Evolutionary conservation across 495 filamentous ascomycete genomes (phyloP), one percentile per base, ranked within the genome.

Genomic region (Monascus purpureus): DNA sequence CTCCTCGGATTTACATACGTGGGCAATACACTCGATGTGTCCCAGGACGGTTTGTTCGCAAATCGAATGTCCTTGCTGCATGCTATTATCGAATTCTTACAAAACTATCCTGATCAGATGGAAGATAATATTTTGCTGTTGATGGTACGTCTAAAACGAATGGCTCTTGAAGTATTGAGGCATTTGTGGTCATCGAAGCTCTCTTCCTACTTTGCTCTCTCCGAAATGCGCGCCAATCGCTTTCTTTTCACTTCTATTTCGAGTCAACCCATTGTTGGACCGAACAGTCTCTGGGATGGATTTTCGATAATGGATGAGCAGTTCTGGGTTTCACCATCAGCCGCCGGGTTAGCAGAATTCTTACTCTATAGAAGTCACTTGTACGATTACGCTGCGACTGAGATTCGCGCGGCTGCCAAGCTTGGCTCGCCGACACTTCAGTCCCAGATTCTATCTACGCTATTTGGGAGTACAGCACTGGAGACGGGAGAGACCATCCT

Each of bases 1-100:
- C 56, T 99, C 13, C 77, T 99, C 13, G 90, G 90, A 1, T 95
- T 99, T 48, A 63, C 65, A 18, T 87, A 82, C 43, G 67, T 72
- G 15, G 65, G 74, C 13, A 68, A 68, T 30, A 59, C 62, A n/a
- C 55, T 95, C 12, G 70, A 68, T 30, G 55, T 90, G 15, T 56
- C 74, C 27, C 46, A 69, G 0, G 63, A 69, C 16, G 65, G 83
- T 18, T 48, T 75, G 4, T 86, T 93, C 42, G 67, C 72, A 20
- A 50, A 68, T 13, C 64, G 71, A 15, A 63, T 61, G 30, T 88
- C 92, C 5, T 65, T 99, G 17, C 79, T 96, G 45, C 87, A 99
- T 58, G 61, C 71, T 13, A 67, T 96, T 15, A 57, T 93, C 28
- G 60, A 61, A 4, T 67, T 82, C 18, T 51, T 80, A 31, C 62